Evolutionary conservation across 2,329 filamentous ascomycete species (phyloP), one percentile per base, ranked within the genome.

Genomic region (Phyllosticta citribraziliensis): DNA sequence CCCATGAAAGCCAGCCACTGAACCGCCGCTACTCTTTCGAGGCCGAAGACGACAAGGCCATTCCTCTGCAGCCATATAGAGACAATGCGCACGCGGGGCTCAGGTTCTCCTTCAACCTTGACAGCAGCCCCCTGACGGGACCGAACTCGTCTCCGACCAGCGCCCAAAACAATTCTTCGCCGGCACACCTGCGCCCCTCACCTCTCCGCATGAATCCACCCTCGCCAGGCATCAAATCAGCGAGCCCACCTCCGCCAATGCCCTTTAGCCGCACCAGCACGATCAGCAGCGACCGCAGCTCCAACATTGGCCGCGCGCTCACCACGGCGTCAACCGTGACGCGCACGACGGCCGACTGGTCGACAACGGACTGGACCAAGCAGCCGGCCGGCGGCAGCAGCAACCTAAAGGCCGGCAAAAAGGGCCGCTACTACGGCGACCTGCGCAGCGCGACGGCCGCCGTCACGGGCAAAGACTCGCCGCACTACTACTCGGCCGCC

Each of bases 151-250:
- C 52, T 52, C 14, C 59, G 62, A 17, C 17, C 58, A 33, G 60
- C 64, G 19, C 70, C 0, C 69, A 73, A 47, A 61, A 69, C n/a
- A 67, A 71, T 35, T 57, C 60, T n/a, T 63, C 66, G 3, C 40
- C 40, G 14, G 62, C 65, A 9, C 63, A 67, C n/a, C 67, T 74
- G 65, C 63, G 72, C 33, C 74, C 72, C 14, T 71, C 75, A 62
- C 77, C 78, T 1, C 70, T 80, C 6, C 72, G 74, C 54, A 79
- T 79, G 76, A 78, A 79, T 64, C 78, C 78, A 4, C 77, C 78
- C 1, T 75, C 75, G 1, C 76, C 73, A 20, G 70, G 75, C 2
- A 69, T 70, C 17, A 12, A 64, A 65, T 58, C 24, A 4, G 22
- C 20, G 22, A 50, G 27, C 57, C 17, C 35, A 22, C 56, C 19